Evolutionary conservation across 768 basidiomycete species (phyloP).

Genomic region (Amanita molliuscula): DNA sequence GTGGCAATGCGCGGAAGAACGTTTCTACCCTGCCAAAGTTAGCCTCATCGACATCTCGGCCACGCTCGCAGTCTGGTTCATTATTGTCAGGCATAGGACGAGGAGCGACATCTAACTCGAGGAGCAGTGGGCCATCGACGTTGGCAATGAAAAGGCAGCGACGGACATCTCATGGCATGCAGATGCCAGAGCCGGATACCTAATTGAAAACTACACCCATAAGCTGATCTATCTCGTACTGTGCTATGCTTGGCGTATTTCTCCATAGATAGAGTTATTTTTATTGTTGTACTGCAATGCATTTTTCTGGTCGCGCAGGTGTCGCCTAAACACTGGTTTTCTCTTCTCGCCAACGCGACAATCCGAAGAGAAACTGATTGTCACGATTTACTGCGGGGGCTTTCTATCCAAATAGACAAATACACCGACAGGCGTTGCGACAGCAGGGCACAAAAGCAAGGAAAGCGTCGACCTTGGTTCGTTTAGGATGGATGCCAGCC

Average conservation of each 20-base stretch:
- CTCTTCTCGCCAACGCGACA: constrained; percentile 42
- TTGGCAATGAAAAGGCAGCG: constrained; percentile 66
- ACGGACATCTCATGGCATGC: constrained; percentile 58
- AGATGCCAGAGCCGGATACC: constrained; percentile 26
- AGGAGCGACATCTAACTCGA: constrained; percentile 23
- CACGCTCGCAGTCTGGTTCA: constrained; percentile 61
- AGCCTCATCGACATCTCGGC: constrained; percentile 63
- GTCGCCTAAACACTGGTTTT: constrained; percentile 47
- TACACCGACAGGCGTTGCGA: constrained; percentile 52
- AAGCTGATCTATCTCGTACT: neutral
- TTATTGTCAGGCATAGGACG: constrained; percentile 36
- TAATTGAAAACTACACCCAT: constrained; percentile 9
- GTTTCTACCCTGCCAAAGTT: constrained; percentile 58
- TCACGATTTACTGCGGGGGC: constrained; percentile 39
- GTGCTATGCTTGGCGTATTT: neutral
- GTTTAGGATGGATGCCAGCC: constrained; percentile 44
- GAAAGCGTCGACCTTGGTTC: constrained; percentile 64
- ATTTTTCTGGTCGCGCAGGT: neutral
- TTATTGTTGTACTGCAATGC: constrained; percentile 5
- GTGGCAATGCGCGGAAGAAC: constrained; percentile 54
- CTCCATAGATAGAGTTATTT: constrained; percentile 6
- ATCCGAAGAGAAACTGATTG: constrained; percentile 19
- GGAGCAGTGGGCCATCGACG: constrained; percentile 11
- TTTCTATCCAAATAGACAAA: constrained; percentile 21
- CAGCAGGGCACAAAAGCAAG: constrained; percentile 56